These are phyloP conservation scores for Tardiomyces digboiensis DNA, from an alignment of 1,139 yeast species.

Conservation along the genomic window DNA sequence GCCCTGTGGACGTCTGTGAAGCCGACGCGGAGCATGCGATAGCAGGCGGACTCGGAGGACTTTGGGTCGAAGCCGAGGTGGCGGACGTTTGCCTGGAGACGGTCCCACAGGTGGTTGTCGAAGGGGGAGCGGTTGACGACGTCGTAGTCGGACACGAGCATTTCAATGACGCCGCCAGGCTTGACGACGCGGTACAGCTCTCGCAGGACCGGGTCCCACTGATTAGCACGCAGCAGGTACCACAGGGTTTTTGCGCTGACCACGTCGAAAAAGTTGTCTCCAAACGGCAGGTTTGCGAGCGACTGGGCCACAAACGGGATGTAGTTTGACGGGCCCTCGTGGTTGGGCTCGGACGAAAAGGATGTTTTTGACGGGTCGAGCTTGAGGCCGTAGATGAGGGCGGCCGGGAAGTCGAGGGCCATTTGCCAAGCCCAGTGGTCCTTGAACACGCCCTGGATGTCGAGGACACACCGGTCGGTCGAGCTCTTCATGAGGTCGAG, in stretches of 20 bases:
- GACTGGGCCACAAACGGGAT: conserved; percentile 23
- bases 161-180: conserved; percentile 32
- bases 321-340: conserved; percentile 23
- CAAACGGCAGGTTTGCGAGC: conserved; percentile 25
- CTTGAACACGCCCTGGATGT: conserved; percentile 23
- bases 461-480: conserved; percentile 13
- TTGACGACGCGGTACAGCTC: conserved; percentile 31
- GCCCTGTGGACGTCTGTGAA: conserved; percentile 22
- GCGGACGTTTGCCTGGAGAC: conserved; percentile 16
- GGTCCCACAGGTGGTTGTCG: conserved; percentile 18
- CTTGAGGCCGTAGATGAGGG: conserved; percentile 26
- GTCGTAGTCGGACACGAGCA: conserved; percentile 9
- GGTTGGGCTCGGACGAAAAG: background rate
- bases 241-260: conserved; percentile 26
- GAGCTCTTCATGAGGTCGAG: background rate
- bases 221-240: conserved; percentile 20
- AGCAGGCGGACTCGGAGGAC: conserved; percentile 20
- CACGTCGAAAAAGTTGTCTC: conserved; percentile 26
- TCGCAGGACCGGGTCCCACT: conserved; percentile 27
- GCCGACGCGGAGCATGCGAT: conserved; percentile 22
- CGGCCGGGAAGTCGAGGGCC: conserved; percentile 28
- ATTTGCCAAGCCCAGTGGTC: conserved; percentile 34
- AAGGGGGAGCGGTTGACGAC: conserved; percentile 5
- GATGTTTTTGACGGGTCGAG: conserved; percentile 9
- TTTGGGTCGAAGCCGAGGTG: conserved; percentile 24